Evolutionary conservation across 441 rosid genomes (phyloP).

Genomic region (Adansonia rubrostipa): DNA sequence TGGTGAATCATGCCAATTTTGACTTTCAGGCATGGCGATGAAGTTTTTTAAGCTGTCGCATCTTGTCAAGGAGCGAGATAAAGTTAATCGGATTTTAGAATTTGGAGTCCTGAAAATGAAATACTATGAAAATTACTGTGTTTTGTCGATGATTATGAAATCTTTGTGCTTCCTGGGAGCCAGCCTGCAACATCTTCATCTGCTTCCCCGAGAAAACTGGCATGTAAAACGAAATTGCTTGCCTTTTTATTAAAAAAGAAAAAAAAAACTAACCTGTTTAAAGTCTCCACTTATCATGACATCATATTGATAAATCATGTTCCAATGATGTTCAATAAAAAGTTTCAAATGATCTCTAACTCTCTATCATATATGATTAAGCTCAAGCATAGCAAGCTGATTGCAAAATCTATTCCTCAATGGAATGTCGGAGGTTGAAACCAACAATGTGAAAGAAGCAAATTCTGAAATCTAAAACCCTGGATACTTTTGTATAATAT

Average conservation of each 20-base stretch:
- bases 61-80: too few species aligned
- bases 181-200: too few species aligned
- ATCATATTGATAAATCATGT: neutral
- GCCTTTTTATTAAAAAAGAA: too few species aligned
- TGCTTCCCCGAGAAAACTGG: too few species aligned
- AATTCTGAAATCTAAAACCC: neutral
- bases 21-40: too few species aligned
- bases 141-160: too few species aligned
- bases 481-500: neutral
- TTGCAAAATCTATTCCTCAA: neutral
- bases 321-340: neutral
- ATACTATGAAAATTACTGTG: too few species aligned
- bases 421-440: neutral
- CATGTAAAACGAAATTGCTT: neutral
- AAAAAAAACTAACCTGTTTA: neutral
- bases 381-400: neutral
- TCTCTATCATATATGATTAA: neutral
- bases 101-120: too few species aligned
- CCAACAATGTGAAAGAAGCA: neutral
- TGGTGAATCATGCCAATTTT: too few species aligned
- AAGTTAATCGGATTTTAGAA: too few species aligned
- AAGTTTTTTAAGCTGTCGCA: too few species aligned
- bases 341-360: neutral
- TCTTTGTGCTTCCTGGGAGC: too few species aligned
- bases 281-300: neutral